A percentile compares a stretch with the other conserved stretches of the same genome.
Evolutionary conservation across 2,329 filamentous ascomycete species (phyloP).

Genomic region (Reticulascus tulasneorum): DNA sequence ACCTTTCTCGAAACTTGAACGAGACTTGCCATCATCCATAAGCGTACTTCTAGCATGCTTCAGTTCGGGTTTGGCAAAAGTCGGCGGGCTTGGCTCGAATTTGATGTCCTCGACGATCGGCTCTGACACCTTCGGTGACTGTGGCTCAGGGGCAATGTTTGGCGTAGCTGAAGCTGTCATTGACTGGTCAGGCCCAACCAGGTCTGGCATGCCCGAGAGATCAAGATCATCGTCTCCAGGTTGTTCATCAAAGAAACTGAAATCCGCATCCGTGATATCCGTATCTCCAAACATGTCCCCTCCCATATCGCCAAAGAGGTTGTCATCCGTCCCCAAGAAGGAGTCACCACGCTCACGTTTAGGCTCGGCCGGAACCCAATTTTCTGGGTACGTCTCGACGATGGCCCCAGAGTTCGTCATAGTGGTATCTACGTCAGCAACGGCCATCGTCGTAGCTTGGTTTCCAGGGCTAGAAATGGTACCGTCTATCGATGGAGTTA

Average conservation of each 20-base stretch:
- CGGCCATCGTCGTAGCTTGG: slow-evolving; percentile 21
- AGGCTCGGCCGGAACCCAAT: slow-evolving; percentile 36
- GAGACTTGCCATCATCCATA: slow-evolving; percentile 34
- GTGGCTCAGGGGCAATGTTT: slow-evolving; percentile 7
- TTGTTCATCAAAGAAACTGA: slow-evolving; percentile 75
- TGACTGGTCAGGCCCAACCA: slow-evolving; percentile 14
- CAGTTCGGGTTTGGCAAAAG: slow-evolving; percentile 58
- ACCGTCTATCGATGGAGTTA: slow-evolving; percentile 54
- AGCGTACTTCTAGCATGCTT: slow-evolving; percentile 54
- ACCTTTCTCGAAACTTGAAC: slow-evolving; percentile 14
- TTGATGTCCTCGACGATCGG: slow-evolving; percentile 10
- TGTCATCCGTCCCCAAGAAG: slow-evolving; percentile 44
- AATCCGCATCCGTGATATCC: slow-evolving; percentile 76
- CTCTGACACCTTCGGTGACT: slow-evolving; percentile 13
- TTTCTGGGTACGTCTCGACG: slow-evolving; percentile 28
- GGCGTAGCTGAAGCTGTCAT: slow-evolving; percentile 1
- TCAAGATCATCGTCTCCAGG: slow-evolving; percentile 38
- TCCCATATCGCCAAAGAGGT: slow-evolving; percentile 66
- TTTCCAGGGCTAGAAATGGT: slow-evolving; percentile 53
- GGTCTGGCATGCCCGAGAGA: slow-evolving; percentile 25
- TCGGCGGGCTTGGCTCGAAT: slow-evolving; percentile 13
- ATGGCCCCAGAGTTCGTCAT: slow-evolving; percentile 21
- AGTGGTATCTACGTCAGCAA: slow-evolving; percentile 30
- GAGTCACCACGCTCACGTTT: slow-evolving; percentile 42
- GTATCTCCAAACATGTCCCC: slow-evolving; percentile 69